Percentiles rank a stretch among this genome's conserved stretches.
phyloP scores from a whole-genome alignment of 257 asterid genomes.

The Capsicum chinense region DNA sequence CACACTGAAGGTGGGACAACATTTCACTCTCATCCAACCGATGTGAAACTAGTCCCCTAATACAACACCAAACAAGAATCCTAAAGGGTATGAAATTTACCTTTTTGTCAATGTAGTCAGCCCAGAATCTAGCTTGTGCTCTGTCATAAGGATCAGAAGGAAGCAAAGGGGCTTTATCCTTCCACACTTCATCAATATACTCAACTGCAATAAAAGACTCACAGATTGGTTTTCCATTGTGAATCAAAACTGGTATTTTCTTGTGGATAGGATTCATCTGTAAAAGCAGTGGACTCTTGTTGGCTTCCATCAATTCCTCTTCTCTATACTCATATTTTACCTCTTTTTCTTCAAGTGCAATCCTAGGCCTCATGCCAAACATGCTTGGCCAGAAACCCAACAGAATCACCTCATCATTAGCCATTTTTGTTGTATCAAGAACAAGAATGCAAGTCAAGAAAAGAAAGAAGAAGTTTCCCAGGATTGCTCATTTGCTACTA shows the following conservation, averaged over 20 bases:
- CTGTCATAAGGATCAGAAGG: not conserved
- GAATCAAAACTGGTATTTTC: conserved; percentile 1
- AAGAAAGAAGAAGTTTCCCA: too few species aligned
- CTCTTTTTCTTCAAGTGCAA: conserved; percentile 41
- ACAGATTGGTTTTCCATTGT: not conserved
- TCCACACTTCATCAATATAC: not conserved
- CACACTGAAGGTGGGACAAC: too few species aligned
- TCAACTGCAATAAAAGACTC: not conserved
- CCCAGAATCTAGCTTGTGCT: not conserved
- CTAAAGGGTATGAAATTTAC: not conserved
- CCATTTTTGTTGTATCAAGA: conserved; percentile 29
- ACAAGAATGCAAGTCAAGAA: too few species aligned
- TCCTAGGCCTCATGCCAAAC: conserved; percentile 37
- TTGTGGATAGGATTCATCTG: not conserved
- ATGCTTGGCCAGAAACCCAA: conserved; percentile 33
- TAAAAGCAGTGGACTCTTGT: not conserved
- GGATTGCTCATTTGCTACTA: too few species aligned
- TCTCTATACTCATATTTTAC: conserved; percentile 34
- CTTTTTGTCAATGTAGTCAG: not conserved
- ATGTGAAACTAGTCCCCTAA: too few species aligned
- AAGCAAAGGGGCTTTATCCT: not conserved
- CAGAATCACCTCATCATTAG: conserved; percentile 27
- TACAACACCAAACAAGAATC: too few species aligned
- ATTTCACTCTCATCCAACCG: too few species aligned
- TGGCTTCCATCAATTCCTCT: conserved; percentile 22